phyloP scores from a whole-genome alignment of 1,284 basidiomycete species.

The Cerioporus squamosus region DNA sequence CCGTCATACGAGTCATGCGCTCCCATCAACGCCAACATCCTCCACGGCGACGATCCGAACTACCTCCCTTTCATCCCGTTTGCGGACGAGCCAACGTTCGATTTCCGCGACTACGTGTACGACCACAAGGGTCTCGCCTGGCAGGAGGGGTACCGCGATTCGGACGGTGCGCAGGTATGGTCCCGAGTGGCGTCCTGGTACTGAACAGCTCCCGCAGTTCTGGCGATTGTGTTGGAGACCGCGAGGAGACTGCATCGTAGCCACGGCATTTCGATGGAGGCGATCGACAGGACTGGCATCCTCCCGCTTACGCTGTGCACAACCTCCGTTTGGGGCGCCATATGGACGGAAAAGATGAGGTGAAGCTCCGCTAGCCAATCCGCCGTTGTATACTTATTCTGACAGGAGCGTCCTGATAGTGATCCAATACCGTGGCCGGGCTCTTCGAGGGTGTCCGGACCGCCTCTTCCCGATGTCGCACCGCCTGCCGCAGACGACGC shows the following conservation, averaged over 20 bases:
- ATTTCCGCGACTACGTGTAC: conserved; percentile 40
- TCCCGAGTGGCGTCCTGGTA: too few relatives aligned
- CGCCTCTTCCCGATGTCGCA: conserved; percentile 12
- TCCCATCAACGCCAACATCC: conserved; percentile 47
- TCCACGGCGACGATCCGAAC: conserved; percentile 59
- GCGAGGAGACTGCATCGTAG: conserved; percentile 42
- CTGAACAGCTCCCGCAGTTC: conserved; percentile 36
- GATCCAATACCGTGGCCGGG: conserved; percentile 24
- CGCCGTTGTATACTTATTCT: too few relatives aligned
- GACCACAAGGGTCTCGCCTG: conserved; percentile 53
- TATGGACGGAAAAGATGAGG: conserved; percentile 41
- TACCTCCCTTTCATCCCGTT: conserved; percentile 62
- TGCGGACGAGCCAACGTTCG: conserved; percentile 56
- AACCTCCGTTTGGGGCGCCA: conserved; percentile 31
- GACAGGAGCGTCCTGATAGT: conserved; percentile 1
- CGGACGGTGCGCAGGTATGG: conserved; percentile 48
- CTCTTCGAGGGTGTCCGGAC: conserved; percentile 4
- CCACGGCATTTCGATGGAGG: conserved; percentile 39
- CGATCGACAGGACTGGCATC: conserved; percentile 47
- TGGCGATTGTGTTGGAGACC: conserved; percentile 50
- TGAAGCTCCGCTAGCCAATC: conserved; percentile 27
- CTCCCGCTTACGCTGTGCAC: conserved; percentile 43
- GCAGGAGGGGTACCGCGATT: conserved; percentile 44
- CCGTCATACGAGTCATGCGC: conserved; percentile 54
- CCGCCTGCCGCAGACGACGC: conserved; percentile 30